Evolutionary conservation across 768 basidiomycete species (phyloP).

Genomic region (Serendipita vermifera): DNA sequence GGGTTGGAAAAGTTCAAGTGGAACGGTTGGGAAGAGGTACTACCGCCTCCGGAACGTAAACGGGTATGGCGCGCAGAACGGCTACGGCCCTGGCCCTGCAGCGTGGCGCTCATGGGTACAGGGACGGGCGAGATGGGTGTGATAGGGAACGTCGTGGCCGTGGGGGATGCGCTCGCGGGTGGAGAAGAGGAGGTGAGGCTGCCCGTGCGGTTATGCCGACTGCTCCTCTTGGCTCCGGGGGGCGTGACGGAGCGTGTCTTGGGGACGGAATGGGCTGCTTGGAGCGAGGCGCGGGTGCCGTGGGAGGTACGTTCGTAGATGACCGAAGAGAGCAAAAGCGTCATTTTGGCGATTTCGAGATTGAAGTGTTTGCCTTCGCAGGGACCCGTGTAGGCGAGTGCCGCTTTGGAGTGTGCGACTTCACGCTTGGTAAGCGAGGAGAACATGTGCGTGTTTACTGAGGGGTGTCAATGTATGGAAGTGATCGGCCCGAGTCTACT

Average conservation of each 20-base stretch:
- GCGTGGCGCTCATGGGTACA: too few relatives aligned
- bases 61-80: slow-evolving; percentile 8
- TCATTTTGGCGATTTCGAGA: slow-evolving; percentile 3
- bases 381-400: background rate
- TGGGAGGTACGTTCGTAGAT: slow-evolving; percentile 18
- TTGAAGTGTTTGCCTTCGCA: background rate
- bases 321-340: slow-evolving; percentile 13
- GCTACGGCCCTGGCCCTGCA: too few relatives aligned
- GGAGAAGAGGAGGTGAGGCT: background rate
- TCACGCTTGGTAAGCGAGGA: background rate
- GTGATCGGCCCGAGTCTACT: background rate
- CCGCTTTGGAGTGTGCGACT: slow-evolving; percentile 1
- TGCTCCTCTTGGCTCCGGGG: background rate
- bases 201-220: background rate
- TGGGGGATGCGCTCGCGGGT: too few relatives aligned
- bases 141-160: too few relatives aligned
- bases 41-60: background rate
- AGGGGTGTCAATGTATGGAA: background rate
- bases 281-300: slow-evolving; percentile 8
- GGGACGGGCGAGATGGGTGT: too few relatives aligned
- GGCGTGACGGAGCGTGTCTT: background rate
- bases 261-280: slow-evolving; percentile 10
- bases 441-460: background rate
- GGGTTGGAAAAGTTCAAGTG: background rate
- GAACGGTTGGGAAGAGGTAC: too few relatives aligned